Percentiles rank a stretch among this genome's conserved stretches.
Conservation (phyloP, 2,329 filamentous ascomycete species). For the Kalmusia sp. region DNA sequence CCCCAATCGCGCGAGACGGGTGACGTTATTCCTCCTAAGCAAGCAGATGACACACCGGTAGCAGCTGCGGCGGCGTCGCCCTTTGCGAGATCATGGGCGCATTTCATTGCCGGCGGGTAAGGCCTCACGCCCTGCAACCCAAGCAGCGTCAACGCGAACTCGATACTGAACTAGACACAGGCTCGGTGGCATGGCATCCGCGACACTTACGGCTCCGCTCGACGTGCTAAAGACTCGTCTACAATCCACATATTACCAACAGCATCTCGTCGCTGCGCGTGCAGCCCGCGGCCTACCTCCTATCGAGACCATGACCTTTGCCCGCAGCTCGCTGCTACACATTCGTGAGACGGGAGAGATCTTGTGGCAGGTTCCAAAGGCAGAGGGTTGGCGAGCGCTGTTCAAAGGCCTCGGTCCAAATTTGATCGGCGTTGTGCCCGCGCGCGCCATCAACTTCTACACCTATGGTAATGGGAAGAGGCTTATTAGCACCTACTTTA, state of each 20-base stretch:
- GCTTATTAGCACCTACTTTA: conserved; percentile 76
- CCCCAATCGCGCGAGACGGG: conserved; percentile 68
- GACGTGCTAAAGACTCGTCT: conserved; percentile 93
- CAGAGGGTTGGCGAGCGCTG: conserved; percentile 84
- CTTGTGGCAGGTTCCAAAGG: conserved; percentile 76
- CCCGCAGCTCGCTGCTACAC: conserved; percentile 74
- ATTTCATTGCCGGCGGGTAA: conserved; percentile 90
- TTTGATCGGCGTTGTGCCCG: conserved; percentile 86
- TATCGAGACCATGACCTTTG: conserved; percentile 66
- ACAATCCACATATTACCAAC: conserved; percentile 93
- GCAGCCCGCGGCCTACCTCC: conserved; percentile 63
- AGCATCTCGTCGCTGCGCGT: conserved; percentile 74
- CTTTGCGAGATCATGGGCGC: conserved; percentile 80
- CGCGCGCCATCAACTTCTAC: conserved; percentile 91
- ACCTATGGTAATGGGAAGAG: conserved; percentile 92
- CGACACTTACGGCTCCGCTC: conserved; percentile 90
- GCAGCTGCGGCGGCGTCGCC: conserved; percentile 50
- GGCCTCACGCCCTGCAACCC: conserved; percentile 31
- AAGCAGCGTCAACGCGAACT: background rate
- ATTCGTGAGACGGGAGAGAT: conserved; percentile 88
- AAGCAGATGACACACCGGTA: conserved; percentile 48
- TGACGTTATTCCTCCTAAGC: conserved; percentile 58
- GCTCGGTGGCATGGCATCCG: conserved; percentile 87
- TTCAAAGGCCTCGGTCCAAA: conserved; percentile 96
- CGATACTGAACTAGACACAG: conserved; percentile 55